These are phyloP conservation scores for Chytridium lagenaria DNA, from an alignment of 371 early-diverging fungal species.

Conservation along the genomic window DNA sequence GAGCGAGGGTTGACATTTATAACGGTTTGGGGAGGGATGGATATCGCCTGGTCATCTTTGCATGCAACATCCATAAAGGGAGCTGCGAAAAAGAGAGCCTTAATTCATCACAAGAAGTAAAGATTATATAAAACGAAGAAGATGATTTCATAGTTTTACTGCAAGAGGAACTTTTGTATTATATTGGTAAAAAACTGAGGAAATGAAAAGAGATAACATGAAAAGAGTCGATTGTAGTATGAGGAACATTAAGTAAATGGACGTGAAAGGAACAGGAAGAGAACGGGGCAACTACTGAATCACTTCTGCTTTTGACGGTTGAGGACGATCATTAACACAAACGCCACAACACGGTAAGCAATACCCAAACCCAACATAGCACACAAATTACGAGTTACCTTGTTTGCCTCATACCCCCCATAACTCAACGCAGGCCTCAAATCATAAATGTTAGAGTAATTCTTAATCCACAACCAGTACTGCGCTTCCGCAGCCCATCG, in stretches of 20 bases:
- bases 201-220: no score
- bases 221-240: no score
- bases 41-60: no score
- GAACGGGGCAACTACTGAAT: neutral
- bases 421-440: constrained; percentile 15
- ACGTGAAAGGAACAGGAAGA: no score
- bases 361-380: constrained; percentile 41
- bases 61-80: no score
- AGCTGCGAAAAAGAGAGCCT: neutral
- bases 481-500: constrained; percentile 30
- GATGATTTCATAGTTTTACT: no score
- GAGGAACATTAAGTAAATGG: no score
- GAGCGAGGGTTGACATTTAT: no score
- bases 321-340: constrained; percentile 38
- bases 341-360: constrained; percentile 45
- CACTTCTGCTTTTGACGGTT: constrained; percentile 52
- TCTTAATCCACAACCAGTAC: neutral
- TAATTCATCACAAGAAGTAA: neutral
- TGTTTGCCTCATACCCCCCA: constrained; percentile 37
- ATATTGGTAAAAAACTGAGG: no score
- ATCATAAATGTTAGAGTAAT: neutral
- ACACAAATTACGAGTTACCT: constrained; percentile 23
- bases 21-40: no score
- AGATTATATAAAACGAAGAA: neutral
- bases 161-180: no score